Evolutionary conservation across 768 basidiomycete genomes (phyloP).

Genomic region (Hericium coralloides): DNA sequence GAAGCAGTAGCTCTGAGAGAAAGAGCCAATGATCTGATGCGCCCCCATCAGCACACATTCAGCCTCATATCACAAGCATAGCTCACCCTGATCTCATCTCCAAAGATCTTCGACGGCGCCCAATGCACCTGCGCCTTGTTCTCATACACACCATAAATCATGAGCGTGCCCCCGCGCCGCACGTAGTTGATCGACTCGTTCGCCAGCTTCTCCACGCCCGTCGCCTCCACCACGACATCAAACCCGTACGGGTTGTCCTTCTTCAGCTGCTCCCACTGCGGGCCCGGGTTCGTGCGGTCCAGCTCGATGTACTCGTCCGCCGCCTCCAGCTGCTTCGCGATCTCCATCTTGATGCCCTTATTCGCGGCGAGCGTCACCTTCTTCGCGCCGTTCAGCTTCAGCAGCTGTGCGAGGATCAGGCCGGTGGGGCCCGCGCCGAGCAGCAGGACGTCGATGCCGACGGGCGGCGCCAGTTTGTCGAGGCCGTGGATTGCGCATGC

Average conservation of each 20-base stretch:
- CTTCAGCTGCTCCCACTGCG: slow-evolving; percentile 77
- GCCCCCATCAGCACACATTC: not conserved
- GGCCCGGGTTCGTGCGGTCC: slow-evolving; percentile 61
- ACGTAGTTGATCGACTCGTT: slow-evolving; percentile 88
- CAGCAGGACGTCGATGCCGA: slow-evolving; percentile 78
- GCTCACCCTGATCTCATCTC: slow-evolving; percentile 55
- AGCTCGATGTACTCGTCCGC: slow-evolving; percentile 84
- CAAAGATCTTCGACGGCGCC: slow-evolving; percentile 77
- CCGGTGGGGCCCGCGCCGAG: slow-evolving; percentile 90
- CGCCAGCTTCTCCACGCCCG: slow-evolving; percentile 81
- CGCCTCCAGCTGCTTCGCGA: slow-evolving; percentile 70
- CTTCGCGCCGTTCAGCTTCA: slow-evolving; percentile 80
- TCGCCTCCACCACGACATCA: slow-evolving; percentile 78
- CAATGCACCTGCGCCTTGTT: slow-evolving; percentile 79
- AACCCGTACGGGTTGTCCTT: slow-evolving; percentile 81
- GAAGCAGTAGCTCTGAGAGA: slow-evolving; percentile 86
- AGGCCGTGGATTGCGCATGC: slow-evolving; percentile 90
- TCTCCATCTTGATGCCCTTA: slow-evolving; percentile 85
- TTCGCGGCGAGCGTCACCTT: slow-evolving; percentile 81
- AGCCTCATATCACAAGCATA: not conserved
- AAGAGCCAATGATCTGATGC: slow-evolving; percentile 77
- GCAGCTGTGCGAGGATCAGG: slow-evolving; percentile 80
- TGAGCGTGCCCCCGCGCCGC: slow-evolving; percentile 71
- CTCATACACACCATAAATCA: slow-evolving; percentile 89
- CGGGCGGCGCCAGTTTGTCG: slow-evolving; percentile 75